Evolutionary conservation across 495 filamentous ascomycete genomes (phyloP), one percentile per base, ranked within the genome.

Genomic region (Parmelia sp.): DNA sequence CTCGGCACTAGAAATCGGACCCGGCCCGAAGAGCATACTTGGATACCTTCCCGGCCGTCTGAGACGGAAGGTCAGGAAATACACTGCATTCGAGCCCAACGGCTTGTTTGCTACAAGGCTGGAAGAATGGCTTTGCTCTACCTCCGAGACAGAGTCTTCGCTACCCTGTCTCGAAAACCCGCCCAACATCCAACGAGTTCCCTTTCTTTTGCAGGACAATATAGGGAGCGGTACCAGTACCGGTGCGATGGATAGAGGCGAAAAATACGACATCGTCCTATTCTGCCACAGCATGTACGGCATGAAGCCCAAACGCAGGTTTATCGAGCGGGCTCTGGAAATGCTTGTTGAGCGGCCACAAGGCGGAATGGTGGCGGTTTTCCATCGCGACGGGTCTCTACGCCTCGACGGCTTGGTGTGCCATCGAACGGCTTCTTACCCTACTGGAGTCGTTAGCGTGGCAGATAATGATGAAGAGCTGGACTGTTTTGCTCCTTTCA

Each of bases 231-330:
- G 36, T 37, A 37, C 36, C 36, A 37, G 36, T 37, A 69, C 71
- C 55, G 61, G 69, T 65, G 71, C 66, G 62, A 72, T 61, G 31
- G 65, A 72, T 65, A 60, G 62, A 35, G 71, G 73, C 63, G 70
- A 78, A 64, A 80, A 76, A 68, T 86, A 76, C 71, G 78, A 88
- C 70, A 62, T 85, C 66, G 72, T 88, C 62, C 70, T 87, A 60
- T 84, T 87, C 72, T 86, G 82, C 71, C 84, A 86, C 73, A 84
- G 84, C 74, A 82, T 86, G 79, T 84, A 88, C 67, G 81, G 82
- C 71, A 80, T 86, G 81, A 77, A 79, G 14, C 76, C 77, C 39
- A 81, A 82, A 70, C 68, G 61, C 53, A 74, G 33, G 61, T 77
- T 78, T 68, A 79, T 87, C 66, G 69, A 80, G 71, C 68, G 61